These are phyloP conservation scores for Penicillium crystallinum DNA, from an alignment of 495 filamentous ascomycete genomes.

Conservation along the genomic window DNA sequence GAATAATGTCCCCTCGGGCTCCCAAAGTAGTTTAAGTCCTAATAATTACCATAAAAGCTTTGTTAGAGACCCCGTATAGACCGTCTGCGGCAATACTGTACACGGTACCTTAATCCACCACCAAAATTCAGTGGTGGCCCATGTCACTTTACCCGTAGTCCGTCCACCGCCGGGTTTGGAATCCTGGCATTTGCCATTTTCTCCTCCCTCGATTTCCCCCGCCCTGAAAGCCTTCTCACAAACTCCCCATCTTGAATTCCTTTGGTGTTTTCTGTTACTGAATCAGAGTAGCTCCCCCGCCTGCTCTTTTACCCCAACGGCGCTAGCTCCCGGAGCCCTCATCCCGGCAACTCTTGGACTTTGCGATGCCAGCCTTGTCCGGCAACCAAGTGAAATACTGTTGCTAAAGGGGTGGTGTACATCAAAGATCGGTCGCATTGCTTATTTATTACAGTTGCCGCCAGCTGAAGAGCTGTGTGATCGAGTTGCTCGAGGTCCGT, in stretches of 20 bases:
- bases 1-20: background rate
- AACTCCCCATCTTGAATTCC: background rate
- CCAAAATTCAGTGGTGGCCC: slow-evolving; percentile 8
- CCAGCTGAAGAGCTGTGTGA: slow-evolving; percentile 1
- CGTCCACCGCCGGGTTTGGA: slow-evolving; percentile 22
- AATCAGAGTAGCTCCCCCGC: background rate
- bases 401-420: slow-evolving; percentile 8
- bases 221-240: background rate
- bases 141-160: slow-evolving; percentile 16
- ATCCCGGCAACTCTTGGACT: slow-evolving; percentile 6
- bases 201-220: slow-evolving; percentile 2
- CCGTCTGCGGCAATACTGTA: too few species aligned
- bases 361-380: slow-evolving; percentile 28
- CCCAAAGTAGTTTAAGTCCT: background rate
- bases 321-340: background rate
- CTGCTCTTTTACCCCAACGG: background rate
- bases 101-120: slow-evolving; percentile 15
- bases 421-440: slow-evolving; percentile 1
- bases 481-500: slow-evolving; percentile 4
- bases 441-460: background rate
- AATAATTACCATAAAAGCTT: background rate
- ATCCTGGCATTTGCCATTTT: slow-evolving; percentile 11
- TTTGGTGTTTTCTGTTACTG: background rate
- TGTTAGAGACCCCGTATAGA: background rate
- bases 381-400: slow-evolving; percentile 13